Evolutionary conservation across 495 filamentous ascomycete species (phyloP).

Genomic region (Opeltia flavorubescens): DNA sequence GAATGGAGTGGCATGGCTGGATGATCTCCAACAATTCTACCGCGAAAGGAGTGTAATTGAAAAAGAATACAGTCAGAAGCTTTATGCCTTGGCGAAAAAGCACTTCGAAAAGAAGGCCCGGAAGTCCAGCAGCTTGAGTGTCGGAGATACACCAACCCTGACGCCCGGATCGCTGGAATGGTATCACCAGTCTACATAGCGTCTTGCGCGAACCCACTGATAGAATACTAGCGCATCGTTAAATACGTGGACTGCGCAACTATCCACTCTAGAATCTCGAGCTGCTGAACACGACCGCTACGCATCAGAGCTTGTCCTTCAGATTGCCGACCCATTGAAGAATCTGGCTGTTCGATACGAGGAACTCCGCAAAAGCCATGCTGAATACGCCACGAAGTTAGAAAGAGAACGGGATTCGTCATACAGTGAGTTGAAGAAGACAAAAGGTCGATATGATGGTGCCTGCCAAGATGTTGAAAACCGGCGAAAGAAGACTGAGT

Average conservation of each 20-base stretch:
- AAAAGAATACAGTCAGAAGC: slow-evolving; percentile 85
- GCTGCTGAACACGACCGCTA: slow-evolving; percentile 82
- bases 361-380: slow-evolving; percentile 82
- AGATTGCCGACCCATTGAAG: slow-evolving; percentile 78
- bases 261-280: slow-evolving; percentile 73
- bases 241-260: slow-evolving; percentile 91
- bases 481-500: slow-evolving; percentile 85
- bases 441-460: slow-evolving; percentile 83
- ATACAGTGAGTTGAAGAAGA: slow-evolving; percentile 77
- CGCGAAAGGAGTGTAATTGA: slow-evolving; percentile 86
- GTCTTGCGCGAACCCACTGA: too few species aligned
- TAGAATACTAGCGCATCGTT: slow-evolving; percentile 53
- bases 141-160: slow-evolving; percentile 84
- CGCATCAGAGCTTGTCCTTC: slow-evolving; percentile 54
- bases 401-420: slow-evolving; percentile 75
- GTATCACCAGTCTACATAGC: slow-evolving; percentile 21
- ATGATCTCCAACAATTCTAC: slow-evolving; percentile 95
- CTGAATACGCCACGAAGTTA: slow-evolving; percentile 74
- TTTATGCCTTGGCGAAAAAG: slow-evolving; percentile 77
- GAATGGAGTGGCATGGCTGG: slow-evolving; percentile 83
- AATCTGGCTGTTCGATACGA: slow-evolving; percentile 60
- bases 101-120: slow-evolving; percentile 93
- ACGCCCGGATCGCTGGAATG: slow-evolving; percentile 92
- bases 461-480: slow-evolving; percentile 91
- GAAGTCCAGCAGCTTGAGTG: slow-evolving; percentile 77